Percentiles rank a stretch among this genome's conserved stretches.
Conservation (phyloP, 192 early-diverging fungal genomes). For the Coemansia sp. region DNA sequence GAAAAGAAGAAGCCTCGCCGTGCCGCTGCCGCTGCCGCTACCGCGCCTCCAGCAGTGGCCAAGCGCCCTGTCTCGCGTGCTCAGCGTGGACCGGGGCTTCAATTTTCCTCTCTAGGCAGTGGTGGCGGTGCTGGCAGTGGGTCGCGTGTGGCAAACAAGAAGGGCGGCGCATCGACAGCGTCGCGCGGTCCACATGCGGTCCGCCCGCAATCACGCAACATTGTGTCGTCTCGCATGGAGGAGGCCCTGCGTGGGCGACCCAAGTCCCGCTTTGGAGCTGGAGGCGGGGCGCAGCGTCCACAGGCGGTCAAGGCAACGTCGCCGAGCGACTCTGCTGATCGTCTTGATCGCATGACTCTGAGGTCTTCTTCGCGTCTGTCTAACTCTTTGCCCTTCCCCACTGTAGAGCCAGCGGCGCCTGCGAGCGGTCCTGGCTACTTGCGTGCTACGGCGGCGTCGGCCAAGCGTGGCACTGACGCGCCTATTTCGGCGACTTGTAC, state of each 20-base stretch:
- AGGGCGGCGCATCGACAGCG: background rate
- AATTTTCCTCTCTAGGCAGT: conserved; percentile 41
- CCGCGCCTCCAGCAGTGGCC: background rate
- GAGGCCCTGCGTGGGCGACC: conserved; percentile 41
- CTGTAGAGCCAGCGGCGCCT: background rate
- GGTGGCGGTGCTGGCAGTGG: background rate
- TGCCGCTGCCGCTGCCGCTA: background rate
- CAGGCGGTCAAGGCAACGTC: background rate
- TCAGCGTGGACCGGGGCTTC: conserved; percentile 33
- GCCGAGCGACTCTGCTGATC: conserved; percentile 1
- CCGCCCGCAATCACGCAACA: conserved; percentile 34
- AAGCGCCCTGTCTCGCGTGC: conserved; percentile 11
- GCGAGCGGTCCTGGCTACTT: conserved; percentile 36
- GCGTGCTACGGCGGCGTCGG: conserved; percentile 45
- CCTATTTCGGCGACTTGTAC: background rate
- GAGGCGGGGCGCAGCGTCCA: conserved; percentile 18
- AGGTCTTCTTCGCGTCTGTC: conserved; percentile 24
- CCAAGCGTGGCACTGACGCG: conserved; percentile 35
- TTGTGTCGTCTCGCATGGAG: conserved; percentile 45
- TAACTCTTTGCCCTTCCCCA: background rate
- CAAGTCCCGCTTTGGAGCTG: conserved; percentile 1
- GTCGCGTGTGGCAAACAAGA: background rate
- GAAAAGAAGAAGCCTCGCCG: background rate
- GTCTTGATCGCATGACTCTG: conserved; percentile 41
- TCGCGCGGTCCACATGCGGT: conserved; percentile 26